Base-by-base conservation (phyloP, 2,329 filamentous ascomycete species). In the Lachnellula cervina region DNA sequence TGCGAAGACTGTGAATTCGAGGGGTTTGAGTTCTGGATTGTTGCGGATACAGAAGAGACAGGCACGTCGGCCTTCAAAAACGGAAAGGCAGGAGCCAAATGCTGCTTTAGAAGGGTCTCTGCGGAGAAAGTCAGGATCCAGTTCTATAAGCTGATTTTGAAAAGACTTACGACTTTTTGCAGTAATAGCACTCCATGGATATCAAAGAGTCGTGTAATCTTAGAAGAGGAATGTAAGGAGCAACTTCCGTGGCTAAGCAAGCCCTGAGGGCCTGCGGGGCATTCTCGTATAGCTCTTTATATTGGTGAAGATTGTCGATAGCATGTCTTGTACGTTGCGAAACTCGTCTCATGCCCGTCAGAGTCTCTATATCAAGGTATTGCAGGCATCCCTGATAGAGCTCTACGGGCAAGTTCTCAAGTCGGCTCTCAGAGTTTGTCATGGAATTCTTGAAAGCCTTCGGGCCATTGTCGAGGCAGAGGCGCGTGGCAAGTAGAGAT, bases 11-110 rank as follows among this genome's bases (percentile, higher is more conserved):
- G 16, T 56, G 21, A 60, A 28, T 28, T 60, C 54, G 37, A 56
- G 34, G 7, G 53, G 49, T 17, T 45, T 52, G 0, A 62, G 58
- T 14, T n/a, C 23, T 1, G 34, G 17, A 37, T 57, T 49, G 38
- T 62, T 60, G 23, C 58, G 54, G 19, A 56, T 16, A 28, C 60
- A 60, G 51, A 59, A 60, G 38, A 55, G 51, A 35, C 60, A 62
- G 32, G 28, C 43, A 2, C 56, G 58, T 11, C 43, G 52, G 23
- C 58, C 53, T 51, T 58, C 50, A 28, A 49, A 57, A 17, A 62
- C 44, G 11, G 56, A 62, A 9, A 62, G 44, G 43, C 50, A 59
- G 17, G 53, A 19, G 16, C 58, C 58, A 32, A 60, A 55, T 23
- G n/a, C n/a, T 16, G 38, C 19, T 46, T 35, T 42, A 2, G 52